Evolutionary conservation across 1,284 basidiomycete species (phyloP), one percentile per base, ranked within the genome.

Genomic region (Ganoderma sinense): DNA sequence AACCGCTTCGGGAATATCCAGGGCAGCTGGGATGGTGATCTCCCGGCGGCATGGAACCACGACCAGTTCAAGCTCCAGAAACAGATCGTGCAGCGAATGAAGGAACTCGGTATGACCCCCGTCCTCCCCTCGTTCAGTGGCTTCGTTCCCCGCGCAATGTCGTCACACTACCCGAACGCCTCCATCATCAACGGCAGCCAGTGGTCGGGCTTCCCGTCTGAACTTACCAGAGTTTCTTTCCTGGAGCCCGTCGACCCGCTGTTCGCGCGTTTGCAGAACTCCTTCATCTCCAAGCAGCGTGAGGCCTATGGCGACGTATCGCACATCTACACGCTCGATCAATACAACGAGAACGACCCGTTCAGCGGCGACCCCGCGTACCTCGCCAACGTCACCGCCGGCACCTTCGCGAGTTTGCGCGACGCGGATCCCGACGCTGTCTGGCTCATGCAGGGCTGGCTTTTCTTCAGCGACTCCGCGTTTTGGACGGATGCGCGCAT

Each of bases 391-490:
- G 77, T 83, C 66, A 76, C 82, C 2, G 75, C 78, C 7, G 75
- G 66, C 58, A 85, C 83, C 1, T 80, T 83, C 39, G 74, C 79
- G 13, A 81, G 81, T 56, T 74, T 85, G 58, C 80, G 79, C 3
- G 80, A 78, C 6, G 82, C 80, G 8, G 84, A 86, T 61, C 78
- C 83, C 2, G 71, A 82, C 40, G 84, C 83, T 10, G 70, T 81
- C 18, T 85, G 84, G 84, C 76, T 85, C 69, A 81, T 85, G 80
- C 83, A 85, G 59, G 84, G 84, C 40, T 85, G 84, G 84, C 71
- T 84, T 58, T 84, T 85, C 74, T 84, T 81, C 70, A 78, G 75
- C 48, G 76, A 75, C 53, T 73, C 77, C 41, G 61, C 75, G 0
- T 84, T 82, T 74, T 85, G 84, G 84, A 84, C 80, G 33, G 67